These are phyloP conservation scores for Polysphondylium violaceum DNA, from an alignment of 78 protist species.

Conservation along the genomic window DNA sequence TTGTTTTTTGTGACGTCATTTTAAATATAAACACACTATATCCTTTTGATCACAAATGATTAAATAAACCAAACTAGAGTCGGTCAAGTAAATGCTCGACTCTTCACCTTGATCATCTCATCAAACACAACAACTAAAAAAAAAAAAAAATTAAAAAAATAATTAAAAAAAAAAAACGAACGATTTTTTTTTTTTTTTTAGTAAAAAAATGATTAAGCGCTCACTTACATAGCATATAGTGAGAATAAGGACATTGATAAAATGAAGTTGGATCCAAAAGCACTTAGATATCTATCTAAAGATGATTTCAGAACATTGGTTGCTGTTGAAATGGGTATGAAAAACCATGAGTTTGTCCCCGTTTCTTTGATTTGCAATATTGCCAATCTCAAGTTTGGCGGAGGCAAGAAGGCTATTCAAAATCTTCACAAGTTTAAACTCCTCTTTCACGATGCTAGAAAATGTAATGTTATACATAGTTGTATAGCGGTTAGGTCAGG, in stretches of 20 bases:
- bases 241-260: neutral
- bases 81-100: too few species aligned
- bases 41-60: too few species aligned
- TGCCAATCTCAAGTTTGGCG: conserved; percentile 89
- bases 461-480: too few species aligned
- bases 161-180: neutral
- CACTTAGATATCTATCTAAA: conserved; percentile 88
- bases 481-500: too few species aligned
- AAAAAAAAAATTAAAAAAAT: too few species aligned
- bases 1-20: too few species aligned
- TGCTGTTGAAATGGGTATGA: conserved; percentile 95
- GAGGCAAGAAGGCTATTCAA: conserved; percentile 73
- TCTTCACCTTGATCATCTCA: too few species aligned
- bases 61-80: too few species aligned
- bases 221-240: neutral
- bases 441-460: conserved; percentile 87
- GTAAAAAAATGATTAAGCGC: too few species aligned
- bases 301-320: conserved; percentile 96
- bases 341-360: conserved; percentile 97
- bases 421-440: conserved; percentile 88
- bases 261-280: conserved; percentile 83
- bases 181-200: neutral
- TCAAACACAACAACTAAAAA: too few species aligned
- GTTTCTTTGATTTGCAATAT: conserved; percentile 85
- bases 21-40: too few species aligned